These are phyloP conservation scores for Ceratocystis variospora DNA, from an alignment of 2,329 filamentous ascomycete species.

Conservation along the genomic window DNA sequence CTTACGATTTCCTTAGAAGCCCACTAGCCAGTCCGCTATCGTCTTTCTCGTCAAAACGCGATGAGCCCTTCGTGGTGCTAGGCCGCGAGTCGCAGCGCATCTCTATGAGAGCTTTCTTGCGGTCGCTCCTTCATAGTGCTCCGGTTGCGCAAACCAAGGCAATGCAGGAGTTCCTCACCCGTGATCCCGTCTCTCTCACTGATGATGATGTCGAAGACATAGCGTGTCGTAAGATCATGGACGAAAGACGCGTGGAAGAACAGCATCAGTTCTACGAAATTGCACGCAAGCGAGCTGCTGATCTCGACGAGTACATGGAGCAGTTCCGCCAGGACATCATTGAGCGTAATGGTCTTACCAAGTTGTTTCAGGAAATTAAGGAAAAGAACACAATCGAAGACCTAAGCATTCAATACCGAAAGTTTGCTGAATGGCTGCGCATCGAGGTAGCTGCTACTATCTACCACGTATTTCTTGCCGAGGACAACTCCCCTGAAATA, in stretches of 20 bases:
- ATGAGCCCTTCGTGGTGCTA: conserved; percentile 29
- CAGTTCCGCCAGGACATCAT: conserved; percentile 58
- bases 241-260: conserved; percentile 79
- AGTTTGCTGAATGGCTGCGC: conserved; percentile 94
- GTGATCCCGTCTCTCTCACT: conserved; percentile 55
- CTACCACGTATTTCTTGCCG: conserved; percentile 92
- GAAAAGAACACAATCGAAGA: conserved; percentile 78
- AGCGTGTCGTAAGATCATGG: conserved; percentile 61
- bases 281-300: conserved; percentile 73
- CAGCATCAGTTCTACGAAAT: conserved; percentile 94
- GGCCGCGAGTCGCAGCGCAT: conserved; percentile 84
- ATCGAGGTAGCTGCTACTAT: conserved; percentile 95
- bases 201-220: conserved; percentile 81
- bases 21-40: conserved; percentile 16
- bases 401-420: conserved; percentile 87
- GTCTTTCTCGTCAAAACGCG: conserved; percentile 10
- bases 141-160: conserved; percentile 71
- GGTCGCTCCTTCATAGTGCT: conserved; percentile 70
- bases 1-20: conserved; percentile 16
- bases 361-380: conserved; percentile 83
- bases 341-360: conserved; percentile 71
- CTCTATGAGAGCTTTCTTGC: conserved; percentile 79
- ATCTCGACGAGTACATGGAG: conserved; percentile 97
- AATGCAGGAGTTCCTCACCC: conserved; percentile 70
- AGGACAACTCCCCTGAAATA: conserved; percentile 93